Evolutionary conservation across 23 red algal species (phyloP).

Genomic region (Porphyridium purpureum): DNA sequence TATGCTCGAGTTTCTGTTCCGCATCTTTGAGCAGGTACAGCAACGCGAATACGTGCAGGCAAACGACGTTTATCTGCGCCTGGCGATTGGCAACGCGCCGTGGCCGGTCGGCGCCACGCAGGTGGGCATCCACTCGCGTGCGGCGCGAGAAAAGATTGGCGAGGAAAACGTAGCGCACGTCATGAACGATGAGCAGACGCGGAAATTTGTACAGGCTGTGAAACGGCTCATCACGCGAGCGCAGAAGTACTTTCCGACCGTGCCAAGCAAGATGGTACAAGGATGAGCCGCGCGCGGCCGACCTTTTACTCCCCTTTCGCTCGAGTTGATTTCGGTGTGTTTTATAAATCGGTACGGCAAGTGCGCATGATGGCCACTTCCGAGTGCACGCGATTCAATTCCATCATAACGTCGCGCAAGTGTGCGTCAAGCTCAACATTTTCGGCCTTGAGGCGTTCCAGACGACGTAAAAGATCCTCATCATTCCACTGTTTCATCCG

Average conservation of each 20-base stretch:
- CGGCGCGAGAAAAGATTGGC: conserved; percentile 84
- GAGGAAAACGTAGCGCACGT: conserved; percentile 93
- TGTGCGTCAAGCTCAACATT: too few relatives aligned
- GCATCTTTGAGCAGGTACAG: conserved; percentile 7
- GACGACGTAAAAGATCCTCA: too few relatives aligned
- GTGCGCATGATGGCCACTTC: too few relatives aligned
- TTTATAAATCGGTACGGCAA: too few relatives aligned
- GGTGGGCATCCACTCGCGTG: conserved; percentile 80
- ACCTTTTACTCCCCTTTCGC: too few relatives aligned
- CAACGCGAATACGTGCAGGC: conserved; percentile 52
- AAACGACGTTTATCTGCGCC: conserved; percentile 48
- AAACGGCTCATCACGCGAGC: conserved; percentile 52
- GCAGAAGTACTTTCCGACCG: conserved; percentile 47
- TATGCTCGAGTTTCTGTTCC: neutral
- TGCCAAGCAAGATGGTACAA: conserved; percentile 51
- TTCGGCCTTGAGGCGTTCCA: too few relatives aligned
- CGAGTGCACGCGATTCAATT: too few relatives aligned
- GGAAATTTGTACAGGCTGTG: conserved; percentile 72
- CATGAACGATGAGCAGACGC: conserved; percentile 83
- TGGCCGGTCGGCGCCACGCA: conserved; percentile 73
- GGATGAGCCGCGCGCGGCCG: too few relatives aligned
- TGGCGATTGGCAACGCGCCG: conserved; percentile 90
- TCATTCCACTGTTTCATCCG: too few relatives aligned
- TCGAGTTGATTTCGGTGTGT: too few relatives aligned
- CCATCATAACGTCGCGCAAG: too few relatives aligned